Base-by-base conservation (phyloP, 352 stramenopile species). In the Phytophthora tentaculata region DNA sequence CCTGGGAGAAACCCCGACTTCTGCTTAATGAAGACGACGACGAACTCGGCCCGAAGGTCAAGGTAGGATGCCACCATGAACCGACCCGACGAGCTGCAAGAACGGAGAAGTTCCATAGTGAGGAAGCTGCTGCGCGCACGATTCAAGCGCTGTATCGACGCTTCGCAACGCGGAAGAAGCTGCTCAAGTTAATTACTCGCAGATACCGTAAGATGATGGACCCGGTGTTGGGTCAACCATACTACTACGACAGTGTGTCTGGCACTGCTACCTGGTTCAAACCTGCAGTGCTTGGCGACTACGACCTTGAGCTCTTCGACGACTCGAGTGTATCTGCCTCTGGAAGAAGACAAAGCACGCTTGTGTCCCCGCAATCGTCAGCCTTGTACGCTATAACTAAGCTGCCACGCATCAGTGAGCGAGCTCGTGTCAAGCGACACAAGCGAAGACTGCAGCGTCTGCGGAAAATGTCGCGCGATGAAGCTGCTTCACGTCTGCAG, bases 161-260 rank as follows among this genome's bases (percentile, higher is more conserved):
- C 26, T 90, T 79, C 56, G 67, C 56, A 22, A 79, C 54, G 37
- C 79, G 84, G 0, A 76, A 84, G 45, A 61, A 60, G 49, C 54
- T 87, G 16, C 73, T 85, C 20, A 72, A 87, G 16, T 23, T 79
- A 29, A 48, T 89, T 9, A 59, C 68, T 17, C 80, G 64, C 1
- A 79, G 81, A 17, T 91, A 92, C 60, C 67, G 76, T n/a, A 92
- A 92, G 64, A 53, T 87, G 22, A 19, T 87, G 32, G 84, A 92
- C 49, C 49, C 74, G 0, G 57, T 44, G n/a, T 80, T 77, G 0
- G 61, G 67, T 1, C 55, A 71, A 32, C 37, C 75, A 9, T 92
- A 91, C 59, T 92, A 92, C 74, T 92, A 92, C 71, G 84, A 92
- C 64, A 75, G 70, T 19, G 71, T 86, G 0, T 56, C 59, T 9